A percentile compares a stretch with the other conserved stretches of the same genome.
phyloP scores from a whole-genome alignment of 1,284 basidiomycete species.

The Austropuccinia psidii region DNA sequence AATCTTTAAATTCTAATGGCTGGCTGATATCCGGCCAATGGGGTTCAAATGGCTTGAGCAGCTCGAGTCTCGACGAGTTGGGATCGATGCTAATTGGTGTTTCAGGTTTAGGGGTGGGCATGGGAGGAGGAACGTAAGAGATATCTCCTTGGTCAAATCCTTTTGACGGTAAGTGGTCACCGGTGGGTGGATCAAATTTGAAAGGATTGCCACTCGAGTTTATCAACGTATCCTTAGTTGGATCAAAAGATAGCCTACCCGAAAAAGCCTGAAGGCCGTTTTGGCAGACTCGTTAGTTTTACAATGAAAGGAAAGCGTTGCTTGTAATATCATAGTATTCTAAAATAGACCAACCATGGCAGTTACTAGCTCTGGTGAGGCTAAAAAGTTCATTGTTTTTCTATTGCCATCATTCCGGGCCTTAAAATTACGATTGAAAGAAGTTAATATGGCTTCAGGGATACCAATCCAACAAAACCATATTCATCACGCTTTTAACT shows the following conservation, averaged over 20 bases:
- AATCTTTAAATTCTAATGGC: conserved; percentile 64
- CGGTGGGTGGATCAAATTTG: conserved; percentile 75
- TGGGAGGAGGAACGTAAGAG: conserved; percentile 63
- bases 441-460: conserved; percentile 76
- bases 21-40: conserved; percentile 60
- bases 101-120: conserved; percentile 60
- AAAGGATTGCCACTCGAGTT: conserved; percentile 56
- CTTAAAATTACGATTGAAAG: conserved; percentile 97
- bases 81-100: conserved; percentile 70
- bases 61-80: conserved; percentile 76
- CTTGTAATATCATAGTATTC: conserved; percentile 30
- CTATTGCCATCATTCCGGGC: conserved; percentile 94
- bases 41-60: conserved; percentile 74
- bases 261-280: conserved; percentile 68
- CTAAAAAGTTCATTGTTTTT: conserved; percentile 95
- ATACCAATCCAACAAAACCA: background rate
- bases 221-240: conserved; percentile 70
- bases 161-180: conserved; percentile 70
- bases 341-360: conserved; percentile 52
- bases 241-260: conserved; percentile 90
- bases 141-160: conserved; percentile 70
- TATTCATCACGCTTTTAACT: too few species aligned
- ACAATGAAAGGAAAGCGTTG: background rate
- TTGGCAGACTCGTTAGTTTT: too few species aligned
- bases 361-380: conserved; percentile 92